These are phyloP conservation scores for Termitomyces sp. DNA, from an alignment of 768 basidiomycete genomes.

Conservation along the genomic window DNA sequence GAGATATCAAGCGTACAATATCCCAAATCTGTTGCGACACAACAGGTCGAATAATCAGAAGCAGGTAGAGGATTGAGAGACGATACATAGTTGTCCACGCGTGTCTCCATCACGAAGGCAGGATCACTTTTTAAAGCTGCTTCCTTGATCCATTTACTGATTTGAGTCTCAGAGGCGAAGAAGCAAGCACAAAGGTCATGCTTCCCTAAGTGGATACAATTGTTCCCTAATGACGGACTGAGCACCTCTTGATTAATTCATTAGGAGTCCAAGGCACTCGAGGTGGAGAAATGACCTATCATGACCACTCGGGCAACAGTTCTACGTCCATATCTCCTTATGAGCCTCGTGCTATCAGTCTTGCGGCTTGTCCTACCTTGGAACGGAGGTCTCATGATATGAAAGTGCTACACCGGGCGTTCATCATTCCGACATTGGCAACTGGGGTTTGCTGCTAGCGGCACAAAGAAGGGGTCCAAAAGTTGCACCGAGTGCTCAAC, in stretches of 20 bases:
- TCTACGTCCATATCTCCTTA: not conserved
- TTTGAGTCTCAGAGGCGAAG: not conserved
- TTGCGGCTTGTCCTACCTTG: not conserved
- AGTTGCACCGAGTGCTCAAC: not conserved
- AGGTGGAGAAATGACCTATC: not conserved
- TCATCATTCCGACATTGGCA: not conserved
- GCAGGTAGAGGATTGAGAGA: slow-evolving; percentile 7
- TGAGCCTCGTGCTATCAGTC: not conserved
- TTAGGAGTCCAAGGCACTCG: not conserved
- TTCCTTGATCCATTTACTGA: not conserved
- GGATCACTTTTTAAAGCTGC: slow-evolving; percentile 7
- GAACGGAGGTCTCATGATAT: slow-evolving; percentile 1
- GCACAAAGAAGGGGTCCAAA: not conserved
- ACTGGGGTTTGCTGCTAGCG: not conserved
- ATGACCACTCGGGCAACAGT: not conserved
- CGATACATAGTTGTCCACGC: slow-evolving; percentile 1
- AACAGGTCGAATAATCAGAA: slow-evolving; percentile 6
- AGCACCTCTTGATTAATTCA: not conserved
- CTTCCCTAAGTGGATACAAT: not conserved
- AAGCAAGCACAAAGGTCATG: not conserved
- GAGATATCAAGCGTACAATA: slow-evolving; percentile 10
- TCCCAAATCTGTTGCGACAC: slow-evolving; percentile 23
- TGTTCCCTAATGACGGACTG: not conserved
- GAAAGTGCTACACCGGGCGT: not conserved
- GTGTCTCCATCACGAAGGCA: not conserved